These are phyloP conservation scores for Fusarium sp. DNA, from an alignment of 2,329 filamentous ascomycete genomes.

Conservation along the genomic window DNA sequence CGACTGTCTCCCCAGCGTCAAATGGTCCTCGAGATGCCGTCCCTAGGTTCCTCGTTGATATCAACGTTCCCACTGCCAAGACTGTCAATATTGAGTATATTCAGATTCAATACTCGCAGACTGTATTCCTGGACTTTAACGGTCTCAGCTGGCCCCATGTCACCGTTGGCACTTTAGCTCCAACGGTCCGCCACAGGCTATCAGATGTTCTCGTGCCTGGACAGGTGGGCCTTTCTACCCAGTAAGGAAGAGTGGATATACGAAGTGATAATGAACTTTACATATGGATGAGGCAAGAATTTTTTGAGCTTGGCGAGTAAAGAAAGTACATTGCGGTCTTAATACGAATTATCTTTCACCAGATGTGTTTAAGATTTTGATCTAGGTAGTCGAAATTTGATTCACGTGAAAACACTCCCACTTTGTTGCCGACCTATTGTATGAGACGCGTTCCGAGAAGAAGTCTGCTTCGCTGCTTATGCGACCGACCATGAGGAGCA, in stretches of 20 bases:
- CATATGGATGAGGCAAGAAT: neutral
- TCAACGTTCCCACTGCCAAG: constrained; percentile 14
- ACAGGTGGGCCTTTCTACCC: neutral
- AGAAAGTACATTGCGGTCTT: no score
- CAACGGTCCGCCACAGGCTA: constrained; percentile 9
- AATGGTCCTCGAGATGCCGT: constrained; percentile 24
- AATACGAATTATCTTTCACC: no score
- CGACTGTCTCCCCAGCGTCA: constrained; percentile 21
- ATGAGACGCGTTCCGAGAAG: no score
- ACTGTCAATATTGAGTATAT: constrained; percentile 32
- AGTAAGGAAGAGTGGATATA: no score
- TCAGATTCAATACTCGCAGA: constrained; percentile 58
- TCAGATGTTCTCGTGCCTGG: constrained; percentile 13
- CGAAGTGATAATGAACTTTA: neutral
- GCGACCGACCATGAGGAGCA: no score
- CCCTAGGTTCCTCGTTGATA: constrained; percentile 33
- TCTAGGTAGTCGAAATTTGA: no score
- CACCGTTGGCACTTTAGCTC: constrained; percentile 39
- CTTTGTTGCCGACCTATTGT: no score
- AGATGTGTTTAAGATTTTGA: no score
- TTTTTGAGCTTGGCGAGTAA: no score
- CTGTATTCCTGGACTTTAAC: constrained; percentile 26
- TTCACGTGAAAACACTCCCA: no score
- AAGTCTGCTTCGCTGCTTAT: no score
- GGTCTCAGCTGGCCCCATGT: constrained; percentile 36